A percentile compares a stretch with the other conserved stretches of the same genome.
Conservation (phyloP, 768 basidiomycete genomes). For the Tylopilus plumbeoviolaceoides region DNA sequence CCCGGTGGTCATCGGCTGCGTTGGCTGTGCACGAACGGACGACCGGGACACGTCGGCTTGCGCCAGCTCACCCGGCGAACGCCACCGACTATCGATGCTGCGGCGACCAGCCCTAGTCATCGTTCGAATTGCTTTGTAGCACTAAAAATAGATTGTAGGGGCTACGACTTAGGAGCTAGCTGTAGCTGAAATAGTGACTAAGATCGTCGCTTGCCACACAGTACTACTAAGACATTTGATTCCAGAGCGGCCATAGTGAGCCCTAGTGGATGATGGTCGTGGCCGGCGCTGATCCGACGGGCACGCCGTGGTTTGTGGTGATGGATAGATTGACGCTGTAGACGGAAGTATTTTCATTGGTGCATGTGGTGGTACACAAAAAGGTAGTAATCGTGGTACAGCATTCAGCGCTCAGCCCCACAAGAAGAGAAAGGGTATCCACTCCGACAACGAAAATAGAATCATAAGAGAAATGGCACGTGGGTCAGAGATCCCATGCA, state of each 20-base stretch:
- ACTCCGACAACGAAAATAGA: neutral
- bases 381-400: neutral
- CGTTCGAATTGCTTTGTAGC: neutral
- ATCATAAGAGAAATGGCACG: neutral
- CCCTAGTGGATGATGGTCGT: neutral
- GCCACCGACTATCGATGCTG: no score
- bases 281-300: neutral
- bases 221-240: neutral
- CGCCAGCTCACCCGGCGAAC: no score
- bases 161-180: neutral
- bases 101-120: no score
- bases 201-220: neutral
- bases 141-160: neutral
- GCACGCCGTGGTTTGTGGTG: neutral
- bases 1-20: no score
- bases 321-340: neutral
- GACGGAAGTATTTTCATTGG: neutral
- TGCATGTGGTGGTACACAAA: neutral
- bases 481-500: constrained; percentile 22
- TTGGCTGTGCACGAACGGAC: no score
- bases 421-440: neutral
- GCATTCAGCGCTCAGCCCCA: neutral
- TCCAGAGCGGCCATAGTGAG: neutral
- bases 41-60: no score
- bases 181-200: no score